Percentiles rank a stretch among this genome's conserved stretches.
Evolutionary conservation across 2,329 filamentous ascomycete genomes (phyloP).

Genomic region (Chalaropsis thielavioides): DNA sequence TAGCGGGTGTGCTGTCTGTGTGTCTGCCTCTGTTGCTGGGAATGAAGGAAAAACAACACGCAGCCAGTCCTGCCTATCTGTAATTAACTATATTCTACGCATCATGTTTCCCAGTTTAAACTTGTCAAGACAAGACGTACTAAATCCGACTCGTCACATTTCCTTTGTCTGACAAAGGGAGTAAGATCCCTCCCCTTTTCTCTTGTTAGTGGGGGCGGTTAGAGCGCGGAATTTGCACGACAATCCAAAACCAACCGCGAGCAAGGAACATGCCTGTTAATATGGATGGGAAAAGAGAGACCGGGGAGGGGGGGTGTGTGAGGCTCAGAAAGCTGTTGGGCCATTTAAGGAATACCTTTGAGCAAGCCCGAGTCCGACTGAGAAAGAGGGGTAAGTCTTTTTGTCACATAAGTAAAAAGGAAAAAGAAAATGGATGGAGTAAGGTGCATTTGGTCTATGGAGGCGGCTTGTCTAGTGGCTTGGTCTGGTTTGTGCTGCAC

Average conservation of each 20-base stretch:
- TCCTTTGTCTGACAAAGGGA: not conserved
- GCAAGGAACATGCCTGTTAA: not conserved
- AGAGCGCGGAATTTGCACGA: not conserved
- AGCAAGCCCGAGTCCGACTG: not conserved
- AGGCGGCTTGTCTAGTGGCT: not conserved
- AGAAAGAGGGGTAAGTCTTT: conserved; percentile 5
- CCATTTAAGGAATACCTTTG: not conserved
- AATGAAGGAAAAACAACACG: no score
- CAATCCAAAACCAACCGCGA: not conserved
- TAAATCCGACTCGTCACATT: not conserved
- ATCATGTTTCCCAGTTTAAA: not conserved
- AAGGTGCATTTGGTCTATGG: not conserved
- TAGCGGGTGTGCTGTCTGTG: not conserved
- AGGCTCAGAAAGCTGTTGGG: not conserved
- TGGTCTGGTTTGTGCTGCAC: not conserved
- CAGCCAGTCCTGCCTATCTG: no score
- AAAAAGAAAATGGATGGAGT: not conserved
- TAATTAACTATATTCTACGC: no score
- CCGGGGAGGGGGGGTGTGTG: not conserved
- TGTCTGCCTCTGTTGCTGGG: not conserved
- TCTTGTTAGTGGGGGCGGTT: conserved; percentile 3
- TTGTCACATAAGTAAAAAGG: not conserved
- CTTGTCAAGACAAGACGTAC: not conserved
- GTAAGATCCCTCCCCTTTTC: not conserved
- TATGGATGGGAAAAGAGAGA: not conserved